phyloP scores from a whole-genome alignment of 2,329 filamentous ascomycete species.

The Colletotrichum noveboracense region DNA sequence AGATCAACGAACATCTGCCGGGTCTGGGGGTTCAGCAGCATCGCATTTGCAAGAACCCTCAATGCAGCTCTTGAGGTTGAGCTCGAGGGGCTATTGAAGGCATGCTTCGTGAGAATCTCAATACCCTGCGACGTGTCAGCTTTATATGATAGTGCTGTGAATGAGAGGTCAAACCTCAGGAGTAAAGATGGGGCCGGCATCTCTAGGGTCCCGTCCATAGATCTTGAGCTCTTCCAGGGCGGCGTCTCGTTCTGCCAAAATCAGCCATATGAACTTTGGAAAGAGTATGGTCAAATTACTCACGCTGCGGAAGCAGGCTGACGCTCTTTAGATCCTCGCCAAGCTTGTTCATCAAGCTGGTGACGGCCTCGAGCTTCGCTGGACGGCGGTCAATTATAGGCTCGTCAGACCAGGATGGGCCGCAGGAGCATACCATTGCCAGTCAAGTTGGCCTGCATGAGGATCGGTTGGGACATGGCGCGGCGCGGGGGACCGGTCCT shows the following conservation, averaged over 20 bases:
- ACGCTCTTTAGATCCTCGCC: conserved; percentile 65
- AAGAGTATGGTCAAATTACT: conserved; percentile 43
- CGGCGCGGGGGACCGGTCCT: background rate
- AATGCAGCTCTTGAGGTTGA: conserved; percentile 76
- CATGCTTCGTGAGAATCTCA: conserved; percentile 72
- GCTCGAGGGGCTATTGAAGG: conserved; percentile 69
- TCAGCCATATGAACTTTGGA: conserved; percentile 62
- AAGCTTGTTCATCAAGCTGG: conserved; percentile 66
- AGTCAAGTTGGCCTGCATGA: conserved; percentile 8
- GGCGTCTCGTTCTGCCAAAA: conserved; percentile 62
- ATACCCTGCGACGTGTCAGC: conserved; percentile 66
- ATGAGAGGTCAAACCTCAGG: conserved; percentile 59
- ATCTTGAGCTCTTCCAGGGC: conserved; percentile 76
- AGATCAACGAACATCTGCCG: conserved; percentile 77
- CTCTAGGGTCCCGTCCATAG: conserved; percentile 72
- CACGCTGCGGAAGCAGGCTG: conserved; percentile 49
- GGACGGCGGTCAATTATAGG: conserved; percentile 18
- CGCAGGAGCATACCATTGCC: background rate
- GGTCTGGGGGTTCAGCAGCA: conserved; percentile 72
- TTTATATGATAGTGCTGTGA: background rate
- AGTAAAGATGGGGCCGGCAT: conserved; percentile 86
- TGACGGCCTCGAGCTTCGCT: conserved; percentile 75
- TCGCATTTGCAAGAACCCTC: conserved; percentile 83
- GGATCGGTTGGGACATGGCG: conserved; percentile 10
- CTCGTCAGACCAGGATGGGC: too few species aligned